Evolutionary conservation across 116 monocot genomes (phyloP).

Genomic region (Phalaenopsis hybrid): DNA sequence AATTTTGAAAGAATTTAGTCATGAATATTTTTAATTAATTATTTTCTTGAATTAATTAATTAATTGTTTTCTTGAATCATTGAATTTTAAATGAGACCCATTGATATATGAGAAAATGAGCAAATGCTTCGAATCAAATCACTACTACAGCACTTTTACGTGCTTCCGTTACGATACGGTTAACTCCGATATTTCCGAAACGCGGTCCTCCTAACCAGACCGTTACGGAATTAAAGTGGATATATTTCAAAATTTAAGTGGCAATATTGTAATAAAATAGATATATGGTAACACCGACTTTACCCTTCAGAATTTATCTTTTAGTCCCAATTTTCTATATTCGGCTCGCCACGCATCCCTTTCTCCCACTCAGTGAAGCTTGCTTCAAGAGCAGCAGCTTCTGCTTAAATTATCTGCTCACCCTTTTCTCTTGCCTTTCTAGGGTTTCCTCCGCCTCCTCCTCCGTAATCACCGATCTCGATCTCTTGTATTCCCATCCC

Average conservation of each 20-base stretch:
- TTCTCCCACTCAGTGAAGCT: neutral
- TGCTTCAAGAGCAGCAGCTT: constrained; percentile 7
- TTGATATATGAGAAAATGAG: too few relatives aligned
- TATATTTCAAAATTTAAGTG: neutral
- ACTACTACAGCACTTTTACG: too few relatives aligned
- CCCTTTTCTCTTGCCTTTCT: neutral
- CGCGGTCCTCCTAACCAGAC: too few relatives aligned
- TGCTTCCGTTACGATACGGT: too few relatives aligned
- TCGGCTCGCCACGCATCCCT: neutral
- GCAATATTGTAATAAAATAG: neutral
- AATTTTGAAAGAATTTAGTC: too few relatives aligned
- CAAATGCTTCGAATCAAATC: too few relatives aligned
- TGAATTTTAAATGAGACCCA: too few relatives aligned
- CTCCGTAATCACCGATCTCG: neutral
- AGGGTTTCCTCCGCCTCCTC: neutral
- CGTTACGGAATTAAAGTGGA: neutral
- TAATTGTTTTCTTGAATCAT: too few relatives aligned
- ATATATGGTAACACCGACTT: neutral
- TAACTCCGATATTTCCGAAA: neutral
- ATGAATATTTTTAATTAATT: too few relatives aligned
- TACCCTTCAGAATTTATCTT: neutral
- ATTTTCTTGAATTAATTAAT: too few relatives aligned
- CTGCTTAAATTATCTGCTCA: neutral
- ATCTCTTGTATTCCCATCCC: neutral
- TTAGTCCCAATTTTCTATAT: neutral